Evolutionary conservation across 2,329 filamentous ascomycete species (phyloP).

Genomic region (Falciphora oryzae): DNA sequence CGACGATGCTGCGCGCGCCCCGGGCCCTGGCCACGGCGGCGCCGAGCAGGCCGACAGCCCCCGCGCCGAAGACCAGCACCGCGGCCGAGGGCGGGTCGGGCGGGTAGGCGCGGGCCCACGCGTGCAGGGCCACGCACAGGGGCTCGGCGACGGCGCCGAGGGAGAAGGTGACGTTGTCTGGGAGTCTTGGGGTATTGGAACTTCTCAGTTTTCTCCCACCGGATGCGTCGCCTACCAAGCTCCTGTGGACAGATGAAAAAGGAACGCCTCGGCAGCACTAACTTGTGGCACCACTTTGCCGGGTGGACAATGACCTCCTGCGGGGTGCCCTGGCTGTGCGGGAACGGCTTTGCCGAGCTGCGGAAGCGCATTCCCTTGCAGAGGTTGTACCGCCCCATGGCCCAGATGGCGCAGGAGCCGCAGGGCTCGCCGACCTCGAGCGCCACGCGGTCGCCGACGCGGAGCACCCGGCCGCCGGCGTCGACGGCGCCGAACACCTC

Average conservation of each 20-base stretch:
- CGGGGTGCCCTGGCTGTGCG: conserved; percentile 28
- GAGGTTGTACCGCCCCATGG: conserved; percentile 36
- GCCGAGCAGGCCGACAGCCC: conserved; percentile 47
- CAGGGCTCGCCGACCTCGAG: conserved; percentile 62
- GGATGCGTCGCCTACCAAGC: too few species aligned
- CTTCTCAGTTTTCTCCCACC: too few species aligned
- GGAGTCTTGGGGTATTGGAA: too few species aligned
- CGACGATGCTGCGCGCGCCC: conserved; percentile 47
- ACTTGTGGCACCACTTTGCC: conserved; percentile 25
- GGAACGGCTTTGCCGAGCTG: conserved; percentile 21
- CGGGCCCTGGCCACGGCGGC: conserved; percentile 58
- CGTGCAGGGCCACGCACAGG: too few species aligned
- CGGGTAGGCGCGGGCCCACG: conserved; percentile 43
- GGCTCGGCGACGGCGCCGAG: too few species aligned
- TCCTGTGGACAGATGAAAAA: too few species aligned
- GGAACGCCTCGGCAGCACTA: too few species aligned
- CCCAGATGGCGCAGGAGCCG: conserved; percentile 31
- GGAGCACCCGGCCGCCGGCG: conserved; percentile 45
- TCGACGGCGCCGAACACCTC: conserved; percentile 53
- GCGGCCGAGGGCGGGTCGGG: conserved; percentile 55
- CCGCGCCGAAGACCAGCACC: conserved; percentile 41
- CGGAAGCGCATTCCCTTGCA: conserved; percentile 30
- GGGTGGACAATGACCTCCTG: conserved; percentile 27
- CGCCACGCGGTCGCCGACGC: conserved; percentile 59
- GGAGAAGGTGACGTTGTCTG: too few species aligned